A percentile compares a stretch with the other conserved stretches of the same genome.
phyloP scores from a whole-genome alignment of 2,329 filamentous ascomycete genomes.

The Biscogniauxia marginata region DNA sequence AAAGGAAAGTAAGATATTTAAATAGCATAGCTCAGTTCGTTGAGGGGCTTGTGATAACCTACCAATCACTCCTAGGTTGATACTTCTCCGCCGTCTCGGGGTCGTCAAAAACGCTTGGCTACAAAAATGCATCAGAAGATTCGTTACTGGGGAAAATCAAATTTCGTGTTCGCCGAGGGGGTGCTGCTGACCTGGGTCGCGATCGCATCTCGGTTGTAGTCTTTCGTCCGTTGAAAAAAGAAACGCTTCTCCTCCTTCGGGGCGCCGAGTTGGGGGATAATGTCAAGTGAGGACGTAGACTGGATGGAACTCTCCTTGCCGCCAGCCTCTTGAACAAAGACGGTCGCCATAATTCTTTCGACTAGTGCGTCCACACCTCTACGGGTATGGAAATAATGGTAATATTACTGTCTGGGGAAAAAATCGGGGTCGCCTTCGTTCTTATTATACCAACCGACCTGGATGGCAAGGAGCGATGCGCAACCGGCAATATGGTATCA shows the following conservation, averaged over 20 bases:
- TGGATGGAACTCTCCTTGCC: slow-evolving; percentile 16
- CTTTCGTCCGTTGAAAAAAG: slow-evolving; percentile 29
- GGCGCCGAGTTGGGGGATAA: slow-evolving; percentile 22
- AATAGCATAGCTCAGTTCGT: neutral
- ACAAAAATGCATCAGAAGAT: slow-evolving; percentile 19
- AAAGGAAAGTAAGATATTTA: neutral
- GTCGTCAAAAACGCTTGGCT: slow-evolving; percentile 44
- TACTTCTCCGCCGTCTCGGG: slow-evolving; percentile 39
- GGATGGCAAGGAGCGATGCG: neutral
- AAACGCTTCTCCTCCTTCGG: slow-evolving; percentile 30
- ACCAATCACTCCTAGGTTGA: slow-evolving; percentile 23
- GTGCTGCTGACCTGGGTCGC: slow-evolving; percentile 20
- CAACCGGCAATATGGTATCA: slow-evolving; percentile 16
- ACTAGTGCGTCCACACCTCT: slow-evolving; percentile 5
- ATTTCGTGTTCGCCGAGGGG: neutral
- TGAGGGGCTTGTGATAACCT: neutral
- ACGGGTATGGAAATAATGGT: neutral
- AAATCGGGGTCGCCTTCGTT: neutral
- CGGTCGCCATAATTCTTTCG: slow-evolving; percentile 20
- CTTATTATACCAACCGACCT: neutral
- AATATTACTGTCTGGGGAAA: neutral
- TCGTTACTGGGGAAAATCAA: slow-evolving; percentile 1
- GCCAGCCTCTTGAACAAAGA: slow-evolving; percentile 12
- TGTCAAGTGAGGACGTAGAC: slow-evolving; percentile 20
- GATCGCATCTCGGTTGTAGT: slow-evolving; percentile 22